Percentiles rank a stretch among this genome's conserved stretches.
Evolutionary conservation across 192 early-diverging fungal species (phyloP).

Genomic region (Podila minutissima): DNA sequence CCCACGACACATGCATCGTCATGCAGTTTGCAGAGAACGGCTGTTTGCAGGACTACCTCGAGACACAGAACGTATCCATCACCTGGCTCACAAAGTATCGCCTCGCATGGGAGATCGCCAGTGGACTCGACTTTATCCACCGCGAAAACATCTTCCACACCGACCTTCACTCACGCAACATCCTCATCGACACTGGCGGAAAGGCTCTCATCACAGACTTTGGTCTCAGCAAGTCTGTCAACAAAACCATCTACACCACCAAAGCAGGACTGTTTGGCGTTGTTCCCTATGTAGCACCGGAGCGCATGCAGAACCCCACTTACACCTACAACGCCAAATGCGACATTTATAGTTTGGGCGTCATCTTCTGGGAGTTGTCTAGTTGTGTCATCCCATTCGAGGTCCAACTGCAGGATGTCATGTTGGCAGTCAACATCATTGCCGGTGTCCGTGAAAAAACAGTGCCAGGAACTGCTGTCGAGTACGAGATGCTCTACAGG

Average conservation of each 20-base stretch:
- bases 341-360: constrained; percentile 55
- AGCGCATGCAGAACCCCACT: constrained; percentile 53
- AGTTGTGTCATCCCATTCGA: constrained; percentile 53
- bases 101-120: constrained; percentile 52
- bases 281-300: constrained; percentile 54
- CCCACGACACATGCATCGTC: constrained; percentile 53
- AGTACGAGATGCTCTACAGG: constrained; percentile 54
- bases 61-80: constrained; percentile 42
- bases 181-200: constrained; percentile 53
- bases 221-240: constrained; percentile 49
- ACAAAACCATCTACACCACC: constrained; percentile 47
- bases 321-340: constrained; percentile 55
- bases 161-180: constrained; percentile 50
- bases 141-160: constrained; percentile 55
- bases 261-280: constrained; percentile 53
- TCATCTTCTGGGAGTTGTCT: constrained; percentile 55
- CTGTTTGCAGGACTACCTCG: constrained; percentile 52
- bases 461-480: constrained; percentile 48
- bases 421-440: constrained; percentile 54
- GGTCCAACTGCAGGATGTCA: constrained; percentile 48
- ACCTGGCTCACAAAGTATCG: constrained; percentile 51
- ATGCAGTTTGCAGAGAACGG: constrained; percentile 56
- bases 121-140: constrained; percentile 53
- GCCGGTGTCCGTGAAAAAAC: constrained; percentile 52
- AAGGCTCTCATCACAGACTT: constrained; percentile 56